phyloP scores from a whole-genome alignment of 495 filamentous ascomycete species.

The Penicillium pulvis region DNA sequence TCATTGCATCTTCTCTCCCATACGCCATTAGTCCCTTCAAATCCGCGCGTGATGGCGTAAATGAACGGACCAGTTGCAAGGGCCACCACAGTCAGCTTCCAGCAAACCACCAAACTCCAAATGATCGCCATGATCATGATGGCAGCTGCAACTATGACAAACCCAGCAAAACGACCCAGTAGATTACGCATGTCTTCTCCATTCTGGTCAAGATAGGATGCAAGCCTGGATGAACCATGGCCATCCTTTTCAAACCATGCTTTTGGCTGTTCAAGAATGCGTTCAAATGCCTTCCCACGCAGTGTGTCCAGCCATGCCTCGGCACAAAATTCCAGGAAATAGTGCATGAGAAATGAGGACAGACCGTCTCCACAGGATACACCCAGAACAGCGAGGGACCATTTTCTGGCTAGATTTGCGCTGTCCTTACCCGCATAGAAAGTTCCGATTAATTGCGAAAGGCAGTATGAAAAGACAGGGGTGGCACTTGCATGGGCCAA shows the following conservation, averaged over 20 bases:
- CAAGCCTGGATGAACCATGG: constrained; percentile 64
- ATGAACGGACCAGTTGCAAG: constrained; percentile 69
- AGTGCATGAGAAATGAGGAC: constrained; percentile 66
- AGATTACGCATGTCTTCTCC: constrained; percentile 87
- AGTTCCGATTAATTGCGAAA: constrained; percentile 71
- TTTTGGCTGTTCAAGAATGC: constrained; percentile 76
- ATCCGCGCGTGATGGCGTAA: constrained; percentile 62
- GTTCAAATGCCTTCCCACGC: constrained; percentile 66
- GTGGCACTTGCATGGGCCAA: constrained; percentile 67
- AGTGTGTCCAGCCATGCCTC: constrained; percentile 80
- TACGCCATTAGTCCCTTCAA: constrained; percentile 59
- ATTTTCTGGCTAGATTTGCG: constrained; percentile 55
- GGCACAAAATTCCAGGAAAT: constrained; percentile 67
- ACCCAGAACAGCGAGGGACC: constrained; percentile 69
- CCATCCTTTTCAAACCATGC: constrained; percentile 78
- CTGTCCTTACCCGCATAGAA: constrained; percentile 58
- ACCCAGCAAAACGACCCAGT: constrained; percentile 73
- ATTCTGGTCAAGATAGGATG: constrained; percentile 74
- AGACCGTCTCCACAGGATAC: constrained; percentile 67
- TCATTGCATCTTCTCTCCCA: constrained; percentile 73
- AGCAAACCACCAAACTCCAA: constrained; percentile 75
- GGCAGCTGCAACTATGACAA: constrained; percentile 60
- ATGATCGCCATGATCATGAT: constrained; percentile 67
- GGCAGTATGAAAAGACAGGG: constrained; percentile 76
- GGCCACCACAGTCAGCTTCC: constrained; percentile 81